phyloP scores from a whole-genome alignment of 2,329 filamentous ascomycete genomes.

The Claviceps cyperi region DNA sequence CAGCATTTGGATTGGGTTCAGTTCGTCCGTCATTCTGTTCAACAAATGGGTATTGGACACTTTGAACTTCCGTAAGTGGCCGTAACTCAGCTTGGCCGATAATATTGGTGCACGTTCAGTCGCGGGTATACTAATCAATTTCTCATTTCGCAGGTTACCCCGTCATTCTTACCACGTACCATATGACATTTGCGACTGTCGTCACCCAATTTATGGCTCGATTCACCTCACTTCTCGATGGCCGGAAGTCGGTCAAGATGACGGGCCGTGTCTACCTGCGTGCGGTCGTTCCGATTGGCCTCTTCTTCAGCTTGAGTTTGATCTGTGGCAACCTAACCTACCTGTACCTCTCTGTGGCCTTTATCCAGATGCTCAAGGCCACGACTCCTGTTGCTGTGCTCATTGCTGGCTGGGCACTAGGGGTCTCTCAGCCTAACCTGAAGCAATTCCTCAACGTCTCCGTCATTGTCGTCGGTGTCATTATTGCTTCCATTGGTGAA shows the following conservation, averaged over 20 bases:
- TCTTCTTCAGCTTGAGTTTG: constrained; percentile 91
- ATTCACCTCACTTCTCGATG: constrained; percentile 80
- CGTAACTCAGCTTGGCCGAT: background rate
- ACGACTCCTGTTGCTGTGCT: constrained; percentile 91
- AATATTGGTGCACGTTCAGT: background rate
- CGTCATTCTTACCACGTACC: constrained; percentile 88
- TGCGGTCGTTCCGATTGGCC: constrained; percentile 84
- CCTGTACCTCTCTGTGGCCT: constrained; percentile 85
- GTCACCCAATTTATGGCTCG: constrained; percentile 90
- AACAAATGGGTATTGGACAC: constrained; percentile 97
- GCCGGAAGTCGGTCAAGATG: constrained; percentile 94
- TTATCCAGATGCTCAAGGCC: constrained; percentile 99
- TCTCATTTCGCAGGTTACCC: constrained; percentile 38
- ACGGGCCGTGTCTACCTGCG: constrained; percentile 84
- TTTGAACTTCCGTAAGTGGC: constrained; percentile 51
- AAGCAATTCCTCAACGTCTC: constrained; percentile 87
- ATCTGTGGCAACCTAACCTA: constrained; percentile 96
- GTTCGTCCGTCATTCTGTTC: constrained; percentile 91
- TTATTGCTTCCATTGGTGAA: constrained; percentile 90
- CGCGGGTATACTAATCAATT: background rate
- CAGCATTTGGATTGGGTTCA: constrained; percentile 84
- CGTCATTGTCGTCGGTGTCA: constrained; percentile 83
- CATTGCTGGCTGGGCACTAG: constrained; percentile 75
- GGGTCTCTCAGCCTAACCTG: constrained; percentile 69
- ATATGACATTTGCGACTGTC: constrained; percentile 80